Evolutionary conservation across 805 yeast species (phyloP), one percentile per base, ranked within the genome.

Genomic region (Candida dajiaensis): DNA sequence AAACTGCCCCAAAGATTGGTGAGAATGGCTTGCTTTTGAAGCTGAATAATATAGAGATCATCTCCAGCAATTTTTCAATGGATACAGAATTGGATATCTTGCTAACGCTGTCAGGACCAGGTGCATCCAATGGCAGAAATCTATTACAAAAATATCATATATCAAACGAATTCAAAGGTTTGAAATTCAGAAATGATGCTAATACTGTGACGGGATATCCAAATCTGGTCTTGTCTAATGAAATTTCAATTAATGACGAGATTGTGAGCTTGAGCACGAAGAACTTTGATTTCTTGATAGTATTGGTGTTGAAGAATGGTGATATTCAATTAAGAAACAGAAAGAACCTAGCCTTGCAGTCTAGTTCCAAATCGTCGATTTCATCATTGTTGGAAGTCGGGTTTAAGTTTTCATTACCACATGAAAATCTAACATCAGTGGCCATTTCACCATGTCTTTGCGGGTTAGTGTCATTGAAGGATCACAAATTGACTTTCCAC

Each of bases 361-460:
- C 39, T 4, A 49, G 61, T 22, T 41, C 65, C 3, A 72, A 77
- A 2, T 23, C 53, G 1, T 45, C 68, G 0, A 64, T 79, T 5
- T 56, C 70, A 3, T 64, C 77, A 0, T 53, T 81, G 3, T 64
- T 72, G 26, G 85, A 81, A 51, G 70, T 76, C 6, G 87, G 85
- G 0, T 82, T 74, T 56, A 61, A 66, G 41, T 70, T 80, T 38
- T 76, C 80, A 0, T 54, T 54, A 25, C 62, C 69, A 12, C 49
- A 52, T 0, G 52, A 54, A 35, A 56, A 55, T 25, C 72, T 77
- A 8, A 57, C 66, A 16, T 54, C 66, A 16, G 54, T 70, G 11
- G 66, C 72, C 4, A 54, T 80, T 3, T 78, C 85, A 3, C 83
- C 85, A 3, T 76, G 74, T 50, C 50, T 76, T 38, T 66, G 77